Percentiles rank a stretch among this genome's conserved stretches.
These are phyloP conservation scores for Monilinia aucupariae DNA, from an alignment of 2,329 filamentous ascomycete species.

Conservation along the genomic window DNA sequence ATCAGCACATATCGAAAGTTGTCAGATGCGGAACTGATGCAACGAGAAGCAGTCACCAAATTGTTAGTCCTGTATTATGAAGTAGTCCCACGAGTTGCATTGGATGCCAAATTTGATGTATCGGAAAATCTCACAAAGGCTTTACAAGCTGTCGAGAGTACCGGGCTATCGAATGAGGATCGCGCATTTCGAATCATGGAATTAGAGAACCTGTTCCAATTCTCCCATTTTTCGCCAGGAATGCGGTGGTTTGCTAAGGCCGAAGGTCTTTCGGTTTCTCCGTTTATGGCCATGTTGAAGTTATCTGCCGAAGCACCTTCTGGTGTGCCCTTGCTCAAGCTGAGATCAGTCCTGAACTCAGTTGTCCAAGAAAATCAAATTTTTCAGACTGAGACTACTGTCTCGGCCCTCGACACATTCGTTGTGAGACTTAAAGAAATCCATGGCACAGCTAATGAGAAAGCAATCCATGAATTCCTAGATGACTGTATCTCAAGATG, in stretches of 20 bases:
- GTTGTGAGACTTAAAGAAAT: conserved; percentile 37
- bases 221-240: conserved; percentile 72
- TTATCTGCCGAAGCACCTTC: conserved; percentile 47
- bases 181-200: conserved; percentile 61
- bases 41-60: conserved; percentile 72
- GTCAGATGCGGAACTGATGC: conserved; percentile 62
- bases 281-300: conserved; percentile 65
- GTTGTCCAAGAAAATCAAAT: conserved; percentile 62
- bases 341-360: conserved; percentile 52
- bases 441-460: conserved; percentile 35
- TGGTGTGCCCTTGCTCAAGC: conserved; percentile 45
- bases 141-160: conserved; percentile 55
- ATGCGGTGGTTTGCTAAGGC: conserved; percentile 88
- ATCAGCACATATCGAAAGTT: conserved; percentile 68
- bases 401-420: conserved; percentile 45
- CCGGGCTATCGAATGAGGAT: conserved; percentile 40
- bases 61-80: conserved; percentile 82
- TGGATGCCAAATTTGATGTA: conserved; percentile 83
- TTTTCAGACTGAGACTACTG: conserved; percentile 45
- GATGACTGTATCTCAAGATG: conserved; percentile 79
- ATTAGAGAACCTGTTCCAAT: conserved; percentile 72
- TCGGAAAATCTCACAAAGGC: conserved; percentile 68
- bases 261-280: conserved; percentile 57
- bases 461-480: conserved; percentile 60
- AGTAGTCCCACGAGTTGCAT: conserved; percentile 68